Evolutionary conservation across 768 basidiomycete genomes (phyloP).

Genomic region (Boletus pseudopeckii): DNA sequence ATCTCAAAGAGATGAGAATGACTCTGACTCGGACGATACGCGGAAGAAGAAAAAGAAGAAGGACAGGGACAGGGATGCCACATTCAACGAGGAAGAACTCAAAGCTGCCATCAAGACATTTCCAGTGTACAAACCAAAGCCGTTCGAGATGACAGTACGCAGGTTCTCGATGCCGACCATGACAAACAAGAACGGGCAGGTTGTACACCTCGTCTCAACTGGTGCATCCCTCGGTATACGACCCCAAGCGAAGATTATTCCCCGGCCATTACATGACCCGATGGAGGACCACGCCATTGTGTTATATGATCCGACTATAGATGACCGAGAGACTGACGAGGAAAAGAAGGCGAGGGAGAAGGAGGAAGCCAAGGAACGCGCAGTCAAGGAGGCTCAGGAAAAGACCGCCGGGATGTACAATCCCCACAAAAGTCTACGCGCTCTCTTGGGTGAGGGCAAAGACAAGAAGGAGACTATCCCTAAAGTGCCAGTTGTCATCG

Average conservation of each 20-base stretch:
- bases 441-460: constrained; percentile 68
- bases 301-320: constrained; percentile 93
- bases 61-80: constrained; percentile 54
- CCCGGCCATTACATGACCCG: constrained; percentile 93
- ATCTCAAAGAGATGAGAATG: constrained; percentile 53
- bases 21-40: constrained; percentile 50
- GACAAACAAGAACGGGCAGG: constrained; percentile 64
- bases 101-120: constrained; percentile 62
- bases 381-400: constrained; percentile 59
- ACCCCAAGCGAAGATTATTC: constrained; percentile 73
- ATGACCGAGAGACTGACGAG: constrained; percentile 87
- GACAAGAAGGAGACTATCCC: constrained; percentile 59
- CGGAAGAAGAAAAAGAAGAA: constrained; percentile 65
- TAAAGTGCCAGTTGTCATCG: constrained; percentile 97
- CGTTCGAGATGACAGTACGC: constrained; percentile 57
- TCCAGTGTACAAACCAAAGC: constrained; percentile 80
- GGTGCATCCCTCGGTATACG: constrained; percentile 83
- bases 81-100: constrained; percentile 61
- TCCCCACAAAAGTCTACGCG: constrained; percentile 88
- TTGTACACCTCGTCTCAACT: constrained; percentile 53
- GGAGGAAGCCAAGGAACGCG: constrained; percentile 64
- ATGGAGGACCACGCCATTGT: constrained; percentile 99
- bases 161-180: constrained; percentile 85
- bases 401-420: constrained; percentile 76
- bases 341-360: constrained; percentile 72